A percentile compares a stretch with the other conserved stretches of the same genome.
Conservation (phyloP, 1,284 basidiomycete species). For the Ceratobasidium sp. region DNA sequence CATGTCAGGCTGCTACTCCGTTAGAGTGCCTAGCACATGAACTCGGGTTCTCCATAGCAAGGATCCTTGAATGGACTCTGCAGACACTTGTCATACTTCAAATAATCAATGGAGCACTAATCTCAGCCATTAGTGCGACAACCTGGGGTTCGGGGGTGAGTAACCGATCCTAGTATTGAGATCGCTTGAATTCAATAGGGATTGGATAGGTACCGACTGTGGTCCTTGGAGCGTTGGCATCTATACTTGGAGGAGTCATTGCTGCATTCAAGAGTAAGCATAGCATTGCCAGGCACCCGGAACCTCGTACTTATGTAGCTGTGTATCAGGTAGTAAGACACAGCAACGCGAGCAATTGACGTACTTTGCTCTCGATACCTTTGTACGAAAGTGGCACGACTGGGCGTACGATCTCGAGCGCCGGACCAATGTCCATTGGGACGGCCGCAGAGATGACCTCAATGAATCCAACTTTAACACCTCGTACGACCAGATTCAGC, state of each 20-base stretch:
- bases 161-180: background rate
- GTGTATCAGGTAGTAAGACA: conserved; percentile 7
- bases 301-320: background rate
- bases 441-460: conserved; percentile 1
- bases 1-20: background rate
- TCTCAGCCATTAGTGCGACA: conserved; percentile 27
- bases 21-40: background rate
- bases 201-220: conserved; percentile 13
- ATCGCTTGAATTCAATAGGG: background rate
- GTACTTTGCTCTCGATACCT: conserved; percentile 29
- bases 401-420: conserved; percentile 30
- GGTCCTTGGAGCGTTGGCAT: conserved; percentile 19
- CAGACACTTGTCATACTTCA: conserved; percentile 25
- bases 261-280: conserved; percentile 24
- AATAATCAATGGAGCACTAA: conserved; percentile 25
- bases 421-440: conserved; percentile 1
- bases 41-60: background rate
- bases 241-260: conserved; percentile 31
- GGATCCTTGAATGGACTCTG: conserved; percentile 18
- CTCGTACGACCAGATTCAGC: conserved; percentile 30
- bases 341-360: conserved; percentile 27
- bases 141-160: conserved; percentile 2
- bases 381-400: conserved; percentile 31
- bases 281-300: background rate
- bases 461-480: conserved; percentile 26